Percentiles rank a stretch among this genome's conserved stretches.
Conservation (phyloP, 257 asterid species). For the Nicotiana otophora region DNA sequence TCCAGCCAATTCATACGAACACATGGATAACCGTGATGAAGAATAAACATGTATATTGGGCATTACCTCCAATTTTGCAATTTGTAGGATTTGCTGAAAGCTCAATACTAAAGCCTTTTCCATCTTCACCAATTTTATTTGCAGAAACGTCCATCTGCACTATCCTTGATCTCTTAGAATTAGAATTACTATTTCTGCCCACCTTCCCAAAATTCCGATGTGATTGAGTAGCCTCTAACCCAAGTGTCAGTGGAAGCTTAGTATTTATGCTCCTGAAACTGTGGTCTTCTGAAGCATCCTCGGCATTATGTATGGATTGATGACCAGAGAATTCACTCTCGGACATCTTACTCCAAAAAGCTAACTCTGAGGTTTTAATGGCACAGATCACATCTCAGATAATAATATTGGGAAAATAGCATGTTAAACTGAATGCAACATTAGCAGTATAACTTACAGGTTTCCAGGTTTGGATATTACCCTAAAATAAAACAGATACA, state of each 20-base stretch:
- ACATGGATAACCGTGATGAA: neutral
- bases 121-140: slow-evolving; percentile 36
- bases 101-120: slow-evolving; percentile 37
- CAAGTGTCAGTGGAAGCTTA: slow-evolving; percentile 27
- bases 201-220: slow-evolving; percentile 43
- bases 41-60: neutral
- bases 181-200: slow-evolving; percentile 40
- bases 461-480: neutral
- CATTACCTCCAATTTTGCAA: slow-evolving; percentile 44
- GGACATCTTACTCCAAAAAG: slow-evolving; percentile 38
- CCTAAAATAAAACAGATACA: neutral
- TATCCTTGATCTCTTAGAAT: slow-evolving; percentile 55
- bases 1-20: neutral
- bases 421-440: neutral
- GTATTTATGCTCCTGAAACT: slow-evolving; percentile 25
- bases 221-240: slow-evolving; percentile 32
- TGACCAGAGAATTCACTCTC: slow-evolving; percentile 33
- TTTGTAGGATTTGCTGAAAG: slow-evolving; percentile 38
- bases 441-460: neutral
- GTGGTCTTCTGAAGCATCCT: slow-evolving; percentile 25
- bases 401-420: slow-evolving; percentile 11
- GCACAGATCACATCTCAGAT: slow-evolving; percentile 33
- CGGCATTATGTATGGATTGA: slow-evolving; percentile 27
- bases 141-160: slow-evolving; percentile 38
- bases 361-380: slow-evolving; percentile 35